These are phyloP conservation scores for Schizophyllum amplum DNA, from an alignment of 1,284 basidiomycete species.

Conservation along the genomic window DNA sequence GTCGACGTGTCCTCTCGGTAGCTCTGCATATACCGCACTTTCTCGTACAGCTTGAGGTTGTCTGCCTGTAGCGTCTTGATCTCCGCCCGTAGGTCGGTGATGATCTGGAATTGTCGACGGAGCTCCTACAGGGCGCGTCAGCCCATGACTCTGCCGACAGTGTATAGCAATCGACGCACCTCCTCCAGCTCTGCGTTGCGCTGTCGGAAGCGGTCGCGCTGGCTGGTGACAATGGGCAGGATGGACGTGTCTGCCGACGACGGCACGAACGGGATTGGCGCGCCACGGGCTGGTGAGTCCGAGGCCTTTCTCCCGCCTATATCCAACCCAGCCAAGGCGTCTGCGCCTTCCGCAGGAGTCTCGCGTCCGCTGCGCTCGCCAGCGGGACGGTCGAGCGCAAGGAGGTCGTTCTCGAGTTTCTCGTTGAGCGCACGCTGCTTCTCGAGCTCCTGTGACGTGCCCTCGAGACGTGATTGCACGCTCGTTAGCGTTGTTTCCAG, in stretches of 20 bases:
- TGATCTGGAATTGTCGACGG: slow-evolving; percentile 87
- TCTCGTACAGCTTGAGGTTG: slow-evolving; percentile 94
- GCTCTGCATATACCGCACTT: slow-evolving; percentile 93
- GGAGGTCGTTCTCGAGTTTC: slow-evolving; percentile 84
- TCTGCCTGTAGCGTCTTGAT: slow-evolving; percentile 85
- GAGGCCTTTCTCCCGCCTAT: slow-evolving; percentile 52
- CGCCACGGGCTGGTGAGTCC: slow-evolving; percentile 33
- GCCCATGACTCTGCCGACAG: neutral
- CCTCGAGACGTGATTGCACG: slow-evolving; percentile 51
- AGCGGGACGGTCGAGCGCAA: slow-evolving; percentile 63
- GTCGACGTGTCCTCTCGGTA: slow-evolving; percentile 69
- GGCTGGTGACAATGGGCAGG: slow-evolving; percentile 92
- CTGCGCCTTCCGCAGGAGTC: slow-evolving; percentile 23
- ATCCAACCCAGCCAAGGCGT: slow-evolving; percentile 66
- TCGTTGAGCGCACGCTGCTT: slow-evolving; percentile 80
- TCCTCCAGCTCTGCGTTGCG: slow-evolving; percentile 96
- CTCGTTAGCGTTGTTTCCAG: slow-evolving; percentile 61
- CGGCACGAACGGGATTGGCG: slow-evolving; percentile 56
- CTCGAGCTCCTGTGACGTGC: slow-evolving; percentile 59
- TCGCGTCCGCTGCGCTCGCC: slow-evolving; percentile 26
- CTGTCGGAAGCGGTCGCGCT: slow-evolving; percentile 91
- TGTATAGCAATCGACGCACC: slow-evolving; percentile 30
- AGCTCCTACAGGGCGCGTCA: slow-evolving; percentile 55
- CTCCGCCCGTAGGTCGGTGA: slow-evolving; percentile 84
- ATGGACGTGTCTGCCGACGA: slow-evolving; percentile 84